Evolutionary conservation across 2,329 filamentous ascomycete species (phyloP), one percentile per base, ranked within the genome.

Genomic region (Clonostachys rosea): DNA sequence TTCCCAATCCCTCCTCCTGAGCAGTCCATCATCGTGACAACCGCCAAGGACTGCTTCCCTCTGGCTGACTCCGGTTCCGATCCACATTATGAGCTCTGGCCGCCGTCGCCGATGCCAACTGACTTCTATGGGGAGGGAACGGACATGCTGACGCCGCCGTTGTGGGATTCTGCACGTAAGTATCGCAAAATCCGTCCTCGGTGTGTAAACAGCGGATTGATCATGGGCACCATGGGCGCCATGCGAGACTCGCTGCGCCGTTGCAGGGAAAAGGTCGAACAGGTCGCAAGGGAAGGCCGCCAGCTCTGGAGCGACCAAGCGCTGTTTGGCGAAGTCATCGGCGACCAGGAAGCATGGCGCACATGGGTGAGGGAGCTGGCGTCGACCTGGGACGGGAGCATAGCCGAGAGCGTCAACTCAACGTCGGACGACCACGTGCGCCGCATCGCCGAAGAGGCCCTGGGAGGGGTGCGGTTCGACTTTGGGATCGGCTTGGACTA

Each of bases 271-370:
- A 68, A 67, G 45, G 50, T 63, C 4, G 57, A 64, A 3, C 40
- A 20, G 2, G 56, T 55, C 1, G 54, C 58, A 5, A 56, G 53
- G 48, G 50, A 49, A 6, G 65, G 61, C 3, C 58, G 64, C 1
- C 65, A 67, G 47, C 61, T 66, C 9, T 68, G 64, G 65, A 67
- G 64, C 50, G 63, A 68, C 37, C 66, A 69, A 44, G 63, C 65
- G 0, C 59, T 69, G 6, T 51, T 69, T 2, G 66, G 56, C 1
- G 66, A 69, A 35, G 63, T 68, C n/a, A 59, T 67, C 8, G 65
- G 64, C 10, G 66, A 69, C 17, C 66, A 69, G 44, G 62, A 67
- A 49, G 58, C 66, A 34, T 67, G 61, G 59, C 61, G 66, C 2
- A 54, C 58, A 33, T 68, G 63, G 62, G 50, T 57, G 40, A 57